Percentiles rank a stretch among this genome's conserved stretches.
Evolutionary conservation across 2,329 filamentous ascomycete species (phyloP).

Genomic region (Penicillium oxalicum): DNA sequence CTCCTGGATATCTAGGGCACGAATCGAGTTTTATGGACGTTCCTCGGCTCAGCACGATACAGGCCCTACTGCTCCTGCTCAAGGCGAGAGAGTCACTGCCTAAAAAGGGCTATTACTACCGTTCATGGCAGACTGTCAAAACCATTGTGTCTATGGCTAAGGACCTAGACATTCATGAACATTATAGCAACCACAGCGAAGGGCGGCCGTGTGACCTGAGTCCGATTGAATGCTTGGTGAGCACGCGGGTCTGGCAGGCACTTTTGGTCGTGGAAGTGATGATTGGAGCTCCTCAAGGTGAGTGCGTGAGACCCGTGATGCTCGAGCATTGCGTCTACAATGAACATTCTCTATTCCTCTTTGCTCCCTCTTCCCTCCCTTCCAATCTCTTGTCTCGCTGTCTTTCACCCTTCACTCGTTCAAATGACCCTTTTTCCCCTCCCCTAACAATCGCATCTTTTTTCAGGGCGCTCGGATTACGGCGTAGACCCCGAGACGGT

Average conservation of each 20-base stretch:
- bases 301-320: constrained; percentile 5
- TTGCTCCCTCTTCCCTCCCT: too few relatives aligned
- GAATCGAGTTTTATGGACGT: constrained; percentile 91
- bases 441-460: constrained; percentile 10
- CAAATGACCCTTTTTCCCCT: too few relatives aligned
- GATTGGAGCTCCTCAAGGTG: constrained; percentile 90
- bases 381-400: too few relatives aligned
- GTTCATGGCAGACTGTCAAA: constrained; percentile 94
- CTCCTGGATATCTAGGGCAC: constrained; percentile 55
- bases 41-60: constrained; percentile 81
- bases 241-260: constrained; percentile 84
- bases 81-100: constrained; percentile 90
- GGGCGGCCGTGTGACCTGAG: constrained; percentile 64
- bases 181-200: constrained; percentile 69
- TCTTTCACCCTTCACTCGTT: too few relatives aligned
- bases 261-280: constrained; percentile 83
- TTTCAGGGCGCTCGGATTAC: constrained; percentile 67
- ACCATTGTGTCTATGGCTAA: constrained; percentile 90
- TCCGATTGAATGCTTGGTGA: constrained; percentile 70
- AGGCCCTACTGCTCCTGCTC: constrained; percentile 77
- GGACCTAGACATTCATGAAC: constrained; percentile 82
- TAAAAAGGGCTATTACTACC: constrained; percentile 90
- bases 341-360: too few relatives aligned
- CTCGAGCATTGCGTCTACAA: too few relatives aligned
- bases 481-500: constrained; percentile 69